Base-by-base conservation (phyloP, 768 basidiomycete species). In the Kwoniella sp. region DNA sequence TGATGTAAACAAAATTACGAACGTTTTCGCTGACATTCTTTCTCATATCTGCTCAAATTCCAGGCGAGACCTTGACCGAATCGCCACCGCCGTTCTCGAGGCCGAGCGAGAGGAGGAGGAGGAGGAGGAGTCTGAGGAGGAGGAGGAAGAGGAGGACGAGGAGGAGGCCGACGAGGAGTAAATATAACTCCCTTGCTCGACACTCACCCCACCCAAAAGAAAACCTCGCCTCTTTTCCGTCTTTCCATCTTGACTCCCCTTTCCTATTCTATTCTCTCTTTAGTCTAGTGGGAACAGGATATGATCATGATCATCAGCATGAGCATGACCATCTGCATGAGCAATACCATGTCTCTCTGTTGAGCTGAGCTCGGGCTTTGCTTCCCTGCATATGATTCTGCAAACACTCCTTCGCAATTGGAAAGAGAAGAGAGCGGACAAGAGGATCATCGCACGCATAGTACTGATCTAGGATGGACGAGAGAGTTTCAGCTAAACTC, bases 21-120 rank as follows among this genome's bases (percentile, higher is more conserved):
- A n/a, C n/a, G n/a, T n/a, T 50, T 17, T 9, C 26, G 22, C 11
- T 28, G 34, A 37, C 7, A 37, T 37, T 37, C 34, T 13, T 37
- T 61, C n/a, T 29, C n/a, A n/a, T 28, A 1, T 56, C 26, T 23
- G 25, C 11, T 25, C 13, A 37, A 20, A 28, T 31, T 58, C 13
- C 55, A 66, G 69, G 69, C 61, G 69, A 58, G 69, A 70, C 53
- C 55, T 70, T 34, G 81, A 82, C 81, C 82, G 82, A 68, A 83
- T 83, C 72, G 82, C 82, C 64, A 81, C 82, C 58, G 81, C 82
- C 52, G 78, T 82, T 55, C 73, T 80, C 58, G 81, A 83, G 80
- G 72, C 77, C 57, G 78, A 78, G 67, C 80, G 79, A 52, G 81
- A 75, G 63, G 80, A 81, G 52, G 80, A 77, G 66, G 77, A 77